A percentile compares a stretch with the other conserved stretches of the same genome.
phyloP scores from a whole-genome alignment of 2,329 filamentous ascomycete genomes.

The Colletotrichum sp. region DNA sequence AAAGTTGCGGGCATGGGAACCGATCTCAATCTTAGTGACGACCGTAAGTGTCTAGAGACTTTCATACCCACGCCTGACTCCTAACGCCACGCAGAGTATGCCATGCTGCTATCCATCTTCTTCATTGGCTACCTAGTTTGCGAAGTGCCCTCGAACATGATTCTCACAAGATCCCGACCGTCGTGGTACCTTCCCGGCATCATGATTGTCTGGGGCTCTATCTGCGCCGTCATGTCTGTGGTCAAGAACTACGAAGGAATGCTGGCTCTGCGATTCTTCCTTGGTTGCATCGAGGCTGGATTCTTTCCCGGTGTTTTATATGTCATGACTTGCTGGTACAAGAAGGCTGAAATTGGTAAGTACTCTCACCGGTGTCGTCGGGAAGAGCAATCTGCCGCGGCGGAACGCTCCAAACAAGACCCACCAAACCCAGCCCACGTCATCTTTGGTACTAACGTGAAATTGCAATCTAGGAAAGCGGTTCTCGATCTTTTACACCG shows the following conservation, averaged over 20 bases:
- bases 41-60: slow-evolving; percentile 11
- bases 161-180: slow-evolving; percentile 51
- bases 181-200: slow-evolving; percentile 53
- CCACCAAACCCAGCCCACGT: neutral
- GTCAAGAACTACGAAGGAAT: slow-evolving; percentile 49
- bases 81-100: slow-evolving; percentile 41
- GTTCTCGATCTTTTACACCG: slow-evolving; percentile 57
- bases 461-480: slow-evolving; percentile 43
- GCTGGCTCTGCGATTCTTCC: slow-evolving; percentile 43
- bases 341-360: slow-evolving; percentile 42
- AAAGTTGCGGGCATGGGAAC: slow-evolving; percentile 54
- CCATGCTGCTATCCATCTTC: slow-evolving; percentile 55
- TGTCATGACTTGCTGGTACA: slow-evolving; percentile 57
- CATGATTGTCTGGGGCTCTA: slow-evolving; percentile 57
- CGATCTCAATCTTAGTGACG: slow-evolving; percentile 47
- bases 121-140: slow-evolving; percentile 57
- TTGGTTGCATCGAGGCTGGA: slow-evolving; percentile 30
- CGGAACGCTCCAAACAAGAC: neutral
- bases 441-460: neutral
- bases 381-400: neutral
- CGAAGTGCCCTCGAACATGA: slow-evolving; percentile 58
- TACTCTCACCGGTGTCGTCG: neutral
- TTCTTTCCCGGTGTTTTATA: slow-evolving; percentile 52
- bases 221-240: slow-evolving; percentile 53
- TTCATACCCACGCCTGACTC: neutral